Conservation (phyloP, 495 filamentous ascomycete genomes). For the Cercophora scortea region DNA sequence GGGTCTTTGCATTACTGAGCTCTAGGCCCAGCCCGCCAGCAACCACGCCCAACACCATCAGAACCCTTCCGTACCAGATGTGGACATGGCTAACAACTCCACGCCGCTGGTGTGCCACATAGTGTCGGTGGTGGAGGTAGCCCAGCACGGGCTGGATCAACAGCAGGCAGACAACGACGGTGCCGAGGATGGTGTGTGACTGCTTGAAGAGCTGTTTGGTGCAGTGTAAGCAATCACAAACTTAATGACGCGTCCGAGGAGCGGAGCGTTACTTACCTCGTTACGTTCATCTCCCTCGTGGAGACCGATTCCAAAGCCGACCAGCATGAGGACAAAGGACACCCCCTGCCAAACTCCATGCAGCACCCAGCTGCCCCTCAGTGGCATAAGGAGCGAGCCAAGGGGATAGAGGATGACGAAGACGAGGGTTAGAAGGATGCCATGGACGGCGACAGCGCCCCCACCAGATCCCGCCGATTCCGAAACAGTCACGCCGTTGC, state of each 20-base stretch:
- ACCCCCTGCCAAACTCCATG: constrained; percentile 55
- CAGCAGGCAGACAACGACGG: constrained; percentile 49
- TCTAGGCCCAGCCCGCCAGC: constrained; percentile 64
- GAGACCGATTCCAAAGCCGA: constrained; percentile 57
- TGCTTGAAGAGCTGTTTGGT: constrained; percentile 27
- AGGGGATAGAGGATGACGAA: constrained; percentile 49
- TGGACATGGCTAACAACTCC: constrained; percentile 52
- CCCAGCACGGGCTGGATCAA: constrained; percentile 59
- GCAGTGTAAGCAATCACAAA: constrained; percentile 3
- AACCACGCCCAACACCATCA: constrained; percentile 58
- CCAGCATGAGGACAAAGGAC: constrained; percentile 46
- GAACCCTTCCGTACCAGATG: constrained; percentile 59
- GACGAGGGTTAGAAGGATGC: constrained; percentile 50
- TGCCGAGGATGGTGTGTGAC: constrained; percentile 46
- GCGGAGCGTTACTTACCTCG: constrained; percentile 22
- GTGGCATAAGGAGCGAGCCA: constrained; percentile 48
- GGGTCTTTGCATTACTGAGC: constrained; percentile 33
- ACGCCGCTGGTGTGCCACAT: constrained; percentile 36
- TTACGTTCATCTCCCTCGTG: constrained; percentile 27
- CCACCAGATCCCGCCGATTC: constrained; percentile 8
- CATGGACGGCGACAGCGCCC: constrained; percentile 28
- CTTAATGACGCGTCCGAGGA: neutral
- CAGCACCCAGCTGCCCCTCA: constrained; percentile 40
- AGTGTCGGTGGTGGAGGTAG: constrained; percentile 55
- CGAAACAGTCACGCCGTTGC: neutral